These are phyloP conservation scores for Fraxinus excelsior DNA, from an alignment of 257 asterid species.

Conservation along the genomic window DNA sequence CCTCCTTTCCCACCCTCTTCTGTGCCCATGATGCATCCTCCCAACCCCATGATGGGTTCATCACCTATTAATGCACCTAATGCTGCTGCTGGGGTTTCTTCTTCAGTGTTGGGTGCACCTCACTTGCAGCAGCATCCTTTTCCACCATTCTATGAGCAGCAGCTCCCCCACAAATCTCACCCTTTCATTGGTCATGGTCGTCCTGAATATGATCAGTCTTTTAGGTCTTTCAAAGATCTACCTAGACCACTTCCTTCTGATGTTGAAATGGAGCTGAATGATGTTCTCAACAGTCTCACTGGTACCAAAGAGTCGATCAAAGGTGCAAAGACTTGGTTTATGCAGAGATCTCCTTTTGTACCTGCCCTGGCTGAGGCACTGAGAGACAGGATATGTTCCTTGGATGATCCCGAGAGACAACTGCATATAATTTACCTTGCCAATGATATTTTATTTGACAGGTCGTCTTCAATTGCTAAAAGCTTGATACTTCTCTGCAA, in stretches of 20 bases:
- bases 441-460: conserved; percentile 93
- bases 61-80: conserved; percentile 62
- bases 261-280: conserved; percentile 85
- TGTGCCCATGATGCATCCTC: conserved; percentile 73
- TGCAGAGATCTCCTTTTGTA: conserved; percentile 86
- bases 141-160: conserved; percentile 70
- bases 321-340: conserved; percentile 97
- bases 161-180: conserved; percentile 68
- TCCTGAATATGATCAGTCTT: conserved; percentile 71
- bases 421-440: conserved; percentile 90
- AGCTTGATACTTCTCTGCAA: not conserved
- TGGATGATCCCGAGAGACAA: conserved; percentile 95
- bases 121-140: conserved; percentile 75
- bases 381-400: conserved; percentile 70
- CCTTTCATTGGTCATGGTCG: conserved; percentile 60
- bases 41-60: conserved; percentile 80
- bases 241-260: conserved; percentile 91
- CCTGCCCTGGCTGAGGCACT: conserved; percentile 89
- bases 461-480: conserved; percentile 44
- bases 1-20: conserved; percentile 68
- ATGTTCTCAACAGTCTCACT: conserved; percentile 74
- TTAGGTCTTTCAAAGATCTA: conserved; percentile 65
- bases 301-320: conserved; percentile 98
- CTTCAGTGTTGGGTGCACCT: conserved; percentile 46
- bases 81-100: conserved; percentile 48